These are phyloP conservation scores for Hevea brasiliensis DNA, from an alignment of 345 rosid species.

Conservation along the genomic window DNA sequence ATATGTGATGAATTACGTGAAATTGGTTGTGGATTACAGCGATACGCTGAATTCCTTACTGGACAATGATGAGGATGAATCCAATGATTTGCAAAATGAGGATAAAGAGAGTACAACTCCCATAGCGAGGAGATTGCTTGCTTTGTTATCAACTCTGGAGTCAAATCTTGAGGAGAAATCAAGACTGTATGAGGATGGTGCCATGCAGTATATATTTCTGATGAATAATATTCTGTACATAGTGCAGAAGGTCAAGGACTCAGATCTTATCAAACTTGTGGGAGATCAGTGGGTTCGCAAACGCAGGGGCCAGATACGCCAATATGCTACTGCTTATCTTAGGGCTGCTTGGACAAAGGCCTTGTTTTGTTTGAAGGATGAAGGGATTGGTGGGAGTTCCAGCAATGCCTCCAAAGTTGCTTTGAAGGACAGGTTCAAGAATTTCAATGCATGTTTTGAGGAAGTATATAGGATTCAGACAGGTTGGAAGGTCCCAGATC, in stretches of 20 bases:
- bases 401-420: constrained; percentile 69
- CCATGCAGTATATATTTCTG: constrained; percentile 66
- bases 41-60: constrained; percentile 53
- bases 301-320: constrained; percentile 75
- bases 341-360: constrained; percentile 89
- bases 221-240: constrained; percentile 90
- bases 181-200: constrained; percentile 74
- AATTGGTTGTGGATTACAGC: constrained; percentile 80
- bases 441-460: constrained; percentile 82
- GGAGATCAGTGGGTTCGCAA: constrained; percentile 96
- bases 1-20: constrained; percentile 93
- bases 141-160: constrained; percentile 60
- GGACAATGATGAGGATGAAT: constrained; percentile 50
- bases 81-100: constrained; percentile 34
- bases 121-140: constrained; percentile 54
- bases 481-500: constrained; percentile 90
- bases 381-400: constrained; percentile 68
- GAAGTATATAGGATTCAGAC: constrained; percentile 87
- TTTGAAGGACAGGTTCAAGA: constrained; percentile 84
- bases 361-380: constrained; percentile 77
- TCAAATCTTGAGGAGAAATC: constrained; percentile 89
- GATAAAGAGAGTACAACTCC: constrained; percentile 51
- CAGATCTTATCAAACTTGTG: constrained; percentile 73
- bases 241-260: constrained; percentile 87
- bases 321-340: constrained; percentile 83